Conservation (phyloP, 208 protist genomes). For the Plasmodiophora brassicae region DNA sequence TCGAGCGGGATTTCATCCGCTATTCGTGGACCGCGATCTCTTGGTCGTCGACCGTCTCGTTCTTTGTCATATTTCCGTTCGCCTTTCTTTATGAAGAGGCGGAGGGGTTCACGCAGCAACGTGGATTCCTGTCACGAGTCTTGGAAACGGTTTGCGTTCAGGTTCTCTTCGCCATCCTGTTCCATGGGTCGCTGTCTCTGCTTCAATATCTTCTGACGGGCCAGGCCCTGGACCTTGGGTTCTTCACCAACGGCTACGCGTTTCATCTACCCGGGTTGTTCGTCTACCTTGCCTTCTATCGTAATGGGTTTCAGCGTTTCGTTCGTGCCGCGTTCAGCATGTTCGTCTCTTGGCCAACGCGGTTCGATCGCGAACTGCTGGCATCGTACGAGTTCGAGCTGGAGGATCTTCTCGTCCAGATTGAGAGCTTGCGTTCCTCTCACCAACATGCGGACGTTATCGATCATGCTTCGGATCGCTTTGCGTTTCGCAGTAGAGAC, state of each 20-base stretch:
- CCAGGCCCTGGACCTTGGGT: neutral
- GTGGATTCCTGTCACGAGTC: conserved; percentile 6
- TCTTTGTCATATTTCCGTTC: conserved; percentile 26
- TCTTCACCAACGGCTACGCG: conserved; percentile 10
- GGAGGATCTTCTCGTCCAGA: neutral
- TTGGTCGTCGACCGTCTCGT: conserved; percentile 25
- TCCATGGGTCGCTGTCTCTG: neutral
- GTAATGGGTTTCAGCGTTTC: neutral
- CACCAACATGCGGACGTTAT: too few species aligned
- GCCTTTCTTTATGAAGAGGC: conserved; percentile 25
- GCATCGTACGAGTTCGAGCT: conserved; percentile 21
- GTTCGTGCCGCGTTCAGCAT: neutral
- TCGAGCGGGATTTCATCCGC: neutral
- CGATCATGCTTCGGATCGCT: neutral
- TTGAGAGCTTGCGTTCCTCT: neutral
- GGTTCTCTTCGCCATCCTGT: neutral
- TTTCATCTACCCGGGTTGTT: conserved; percentile 3
- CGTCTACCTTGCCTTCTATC: neutral
- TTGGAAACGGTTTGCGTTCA: neutral
- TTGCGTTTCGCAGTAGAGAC: neutral
- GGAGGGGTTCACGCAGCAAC: neutral
- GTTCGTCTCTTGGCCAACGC: neutral
- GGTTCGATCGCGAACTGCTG: neutral
- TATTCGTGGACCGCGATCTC: conserved; percentile 11
- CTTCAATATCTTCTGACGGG: conserved; percentile 3